phyloP scores from a whole-genome alignment of 176 grass and related monocot species.

The Oryza rufipogon region DNA sequence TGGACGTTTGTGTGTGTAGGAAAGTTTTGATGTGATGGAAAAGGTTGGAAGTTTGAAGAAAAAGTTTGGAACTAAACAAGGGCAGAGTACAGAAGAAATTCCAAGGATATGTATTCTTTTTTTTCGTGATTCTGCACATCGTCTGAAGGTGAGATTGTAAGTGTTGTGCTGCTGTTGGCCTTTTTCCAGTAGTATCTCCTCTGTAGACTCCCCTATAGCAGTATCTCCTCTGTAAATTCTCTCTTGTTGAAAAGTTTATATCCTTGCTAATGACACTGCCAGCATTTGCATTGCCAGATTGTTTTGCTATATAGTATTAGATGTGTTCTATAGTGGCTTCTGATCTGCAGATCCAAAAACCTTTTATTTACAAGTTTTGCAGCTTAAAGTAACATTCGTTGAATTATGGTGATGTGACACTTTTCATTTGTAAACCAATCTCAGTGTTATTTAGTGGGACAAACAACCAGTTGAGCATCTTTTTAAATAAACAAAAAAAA shows the following conservation, averaged over 20 bases:
- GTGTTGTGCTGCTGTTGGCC: neutral
- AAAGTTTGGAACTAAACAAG: no score
- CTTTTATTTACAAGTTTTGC: neutral
- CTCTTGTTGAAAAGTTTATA: slow-evolving; percentile 3
- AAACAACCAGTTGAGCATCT: neutral
- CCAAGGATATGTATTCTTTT: slow-evolving; percentile 12
- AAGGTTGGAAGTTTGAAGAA: no score
- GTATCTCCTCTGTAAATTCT: slow-evolving; percentile 25
- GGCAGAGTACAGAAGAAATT: neutral
- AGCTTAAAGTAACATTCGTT: neutral
- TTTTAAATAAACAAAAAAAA: neutral
- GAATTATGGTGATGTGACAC: neutral
- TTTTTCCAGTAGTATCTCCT: neutral
- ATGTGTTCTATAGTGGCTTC: neutral
- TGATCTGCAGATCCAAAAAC: neutral
- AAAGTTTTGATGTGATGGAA: no score
- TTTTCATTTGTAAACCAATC: slow-evolving; percentile 9
- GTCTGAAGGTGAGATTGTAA: slow-evolving; percentile 18
- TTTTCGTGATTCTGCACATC: neutral
- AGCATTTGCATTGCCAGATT: neutral
- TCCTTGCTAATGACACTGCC: neutral
- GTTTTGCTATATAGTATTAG: neutral
- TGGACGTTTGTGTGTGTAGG: no score
- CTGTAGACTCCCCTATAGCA: neutral
- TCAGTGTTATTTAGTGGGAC: neutral